A percentile compares a stretch with the other conserved stretches of the same genome.
phyloP scores from a whole-genome alignment of 768 basidiomycete species.

The Austroboletus festivus region DNA sequence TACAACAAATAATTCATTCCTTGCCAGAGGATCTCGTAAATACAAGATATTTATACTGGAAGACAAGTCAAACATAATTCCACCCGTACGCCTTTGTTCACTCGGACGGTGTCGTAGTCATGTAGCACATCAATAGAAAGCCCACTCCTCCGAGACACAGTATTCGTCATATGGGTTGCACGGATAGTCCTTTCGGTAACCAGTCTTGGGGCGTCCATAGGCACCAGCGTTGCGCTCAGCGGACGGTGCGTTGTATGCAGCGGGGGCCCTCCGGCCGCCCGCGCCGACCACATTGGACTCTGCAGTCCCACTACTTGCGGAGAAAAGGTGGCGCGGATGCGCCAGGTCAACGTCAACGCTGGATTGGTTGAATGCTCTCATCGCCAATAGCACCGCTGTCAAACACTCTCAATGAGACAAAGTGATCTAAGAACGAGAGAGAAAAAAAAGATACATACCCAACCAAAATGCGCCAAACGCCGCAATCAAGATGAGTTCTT shows the following conservation, averaged over 20 bases:
- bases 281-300: slow-evolving; percentile 35
- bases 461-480: slow-evolving; percentile 76
- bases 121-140: slow-evolving; percentile 37
- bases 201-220: slow-evolving; percentile 27
- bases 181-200: slow-evolving; percentile 43
- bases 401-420: slow-evolving; percentile 4
- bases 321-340: slow-evolving; percentile 32
- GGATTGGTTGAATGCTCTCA: slow-evolving; percentile 36
- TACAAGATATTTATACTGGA: slow-evolving; percentile 13
- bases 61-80: slow-evolving; percentile 12
- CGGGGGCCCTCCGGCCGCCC: slow-evolving; percentile 27
- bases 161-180: slow-evolving; percentile 60
- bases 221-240: slow-evolving; percentile 31
- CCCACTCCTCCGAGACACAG: slow-evolving; percentile 73
- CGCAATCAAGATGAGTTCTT: slow-evolving; percentile 69
- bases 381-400: slow-evolving; percentile 42
- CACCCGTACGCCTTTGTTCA: too few species aligned
- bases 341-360: slow-evolving; percentile 28
- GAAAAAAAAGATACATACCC: slow-evolving; percentile 43
- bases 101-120: not conserved
- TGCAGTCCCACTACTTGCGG: slow-evolving; percentile 32
- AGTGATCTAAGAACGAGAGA: not conserved
- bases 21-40: slow-evolving; percentile 11
- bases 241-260: slow-evolving; percentile 17
- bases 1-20: slow-evolving; percentile 9